Evolutionary conservation across 306 rosid genomes (phyloP).

Genomic region (Casuarina equisetifolia): DNA sequence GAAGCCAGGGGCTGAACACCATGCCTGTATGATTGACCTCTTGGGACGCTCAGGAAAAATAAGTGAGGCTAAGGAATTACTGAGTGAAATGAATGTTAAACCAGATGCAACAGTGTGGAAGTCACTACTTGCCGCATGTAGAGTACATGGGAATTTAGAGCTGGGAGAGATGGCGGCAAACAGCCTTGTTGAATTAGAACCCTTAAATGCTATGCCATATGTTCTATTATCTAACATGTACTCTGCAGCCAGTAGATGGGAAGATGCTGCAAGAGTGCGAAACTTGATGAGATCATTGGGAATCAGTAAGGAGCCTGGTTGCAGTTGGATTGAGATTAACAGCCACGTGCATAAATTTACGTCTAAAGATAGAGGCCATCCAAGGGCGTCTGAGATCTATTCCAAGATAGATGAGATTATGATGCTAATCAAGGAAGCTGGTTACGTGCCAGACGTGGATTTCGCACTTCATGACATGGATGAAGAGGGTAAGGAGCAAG

Average conservation of each 20-base stretch:
- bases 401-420: constrained; percentile 63
- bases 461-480: constrained; percentile 83
- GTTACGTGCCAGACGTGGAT: constrained; percentile 69
- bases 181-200: constrained; percentile 66
- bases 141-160: constrained; percentile 72
- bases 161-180: constrained; percentile 76
- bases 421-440: constrained; percentile 63
- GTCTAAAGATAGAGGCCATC: constrained; percentile 84
- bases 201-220: constrained; percentile 65
- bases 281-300: constrained; percentile 76
- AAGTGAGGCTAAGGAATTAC: constrained; percentile 55
- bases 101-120: constrained; percentile 93
- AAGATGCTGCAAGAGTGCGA: constrained; percentile 64
- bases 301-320: constrained; percentile 80
- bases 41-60: constrained; percentile 80
- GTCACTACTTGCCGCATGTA: constrained; percentile 86
- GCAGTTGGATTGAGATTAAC: constrained; percentile 81
- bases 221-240: constrained; percentile 79
- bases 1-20: constrained; percentile 76
- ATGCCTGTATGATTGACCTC: constrained; percentile 91
- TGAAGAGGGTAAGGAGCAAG: constrained; percentile 70
- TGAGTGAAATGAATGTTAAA: constrained; percentile 62
- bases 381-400: constrained; percentile 63
- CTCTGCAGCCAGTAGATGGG: constrained; percentile 71
- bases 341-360: constrained; percentile 64